Evolutionary conservation across 106 monocot species (phyloP).

Genomic region (Vanilla planifolia): DNA sequence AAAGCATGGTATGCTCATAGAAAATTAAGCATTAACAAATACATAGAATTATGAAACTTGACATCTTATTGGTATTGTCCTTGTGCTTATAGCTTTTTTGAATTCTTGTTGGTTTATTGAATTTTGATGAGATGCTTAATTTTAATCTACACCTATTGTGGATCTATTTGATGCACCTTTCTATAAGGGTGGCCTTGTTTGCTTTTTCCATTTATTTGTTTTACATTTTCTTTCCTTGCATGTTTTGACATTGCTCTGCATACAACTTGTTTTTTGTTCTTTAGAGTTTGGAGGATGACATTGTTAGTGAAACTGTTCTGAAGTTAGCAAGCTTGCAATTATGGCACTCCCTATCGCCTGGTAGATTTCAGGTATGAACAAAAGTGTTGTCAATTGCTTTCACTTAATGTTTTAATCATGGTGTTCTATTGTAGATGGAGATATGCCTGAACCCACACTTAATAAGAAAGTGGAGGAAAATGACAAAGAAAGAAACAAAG

Average conservation of each 20-base stretch:
- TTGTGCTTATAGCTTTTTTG: too few relatives aligned
- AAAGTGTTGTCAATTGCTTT: neutral
- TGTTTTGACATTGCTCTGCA: neutral
- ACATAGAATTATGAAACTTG: too few relatives aligned
- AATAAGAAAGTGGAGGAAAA: slow-evolving; percentile 90
- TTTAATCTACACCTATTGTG: too few relatives aligned
- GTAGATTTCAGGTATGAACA: slow-evolving; percentile 71
- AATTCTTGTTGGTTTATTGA: too few relatives aligned
- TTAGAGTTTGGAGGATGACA: slow-evolving; percentile 97
- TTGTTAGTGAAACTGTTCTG: slow-evolving; percentile 88
- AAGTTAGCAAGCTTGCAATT: slow-evolving; percentile 89
- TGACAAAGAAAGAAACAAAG: slow-evolving; percentile 75
- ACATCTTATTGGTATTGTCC: too few relatives aligned
- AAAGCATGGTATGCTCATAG: too few relatives aligned
- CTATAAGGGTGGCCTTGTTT: neutral
- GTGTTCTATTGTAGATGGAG: slow-evolving; percentile 58
- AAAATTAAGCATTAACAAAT: too few relatives aligned
- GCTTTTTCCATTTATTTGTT: neutral
- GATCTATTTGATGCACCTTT: neutral
- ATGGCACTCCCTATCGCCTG: slow-evolving; percentile 83
- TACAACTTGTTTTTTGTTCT: neutral
- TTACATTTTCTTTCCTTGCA: neutral
- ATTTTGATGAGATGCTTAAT: neutral
- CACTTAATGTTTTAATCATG: neutral
- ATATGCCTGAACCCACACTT: slow-evolving; percentile 87